phyloP scores from a whole-genome alignment of 2,329 filamentous ascomycete species.

The Cordyceps fumosorosea region DNA sequence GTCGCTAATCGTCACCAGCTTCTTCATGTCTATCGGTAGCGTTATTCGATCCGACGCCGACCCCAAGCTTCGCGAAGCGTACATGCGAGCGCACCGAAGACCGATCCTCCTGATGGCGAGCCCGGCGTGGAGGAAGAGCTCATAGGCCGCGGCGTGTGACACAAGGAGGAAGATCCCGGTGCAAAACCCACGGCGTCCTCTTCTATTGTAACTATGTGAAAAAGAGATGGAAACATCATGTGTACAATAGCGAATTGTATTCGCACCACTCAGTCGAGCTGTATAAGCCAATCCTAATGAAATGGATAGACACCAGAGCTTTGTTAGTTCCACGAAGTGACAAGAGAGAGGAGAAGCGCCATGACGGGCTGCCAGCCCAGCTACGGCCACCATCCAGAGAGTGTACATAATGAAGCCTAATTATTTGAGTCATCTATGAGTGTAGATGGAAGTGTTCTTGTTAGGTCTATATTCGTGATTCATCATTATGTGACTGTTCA shows the following conservation, averaged over 20 bases:
- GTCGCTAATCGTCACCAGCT: slow-evolving; percentile 37
- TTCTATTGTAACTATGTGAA: slow-evolving; percentile 28
- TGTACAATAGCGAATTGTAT: slow-evolving; percentile 13
- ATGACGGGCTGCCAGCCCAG: not conserved
- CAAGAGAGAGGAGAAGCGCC: not conserved
- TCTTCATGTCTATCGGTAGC: slow-evolving; percentile 99
- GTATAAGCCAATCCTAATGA: slow-evolving; percentile 1
- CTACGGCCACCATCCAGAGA: not conserved
- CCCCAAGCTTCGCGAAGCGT: slow-evolving; percentile 66
- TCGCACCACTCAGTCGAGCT: slow-evolving; percentile 4
- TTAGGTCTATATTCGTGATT: not conserved
- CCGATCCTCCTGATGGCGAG: slow-evolving; percentile 56
- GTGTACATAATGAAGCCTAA: too few relatives aligned
- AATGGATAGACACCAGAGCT: not conserved
- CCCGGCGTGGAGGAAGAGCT: slow-evolving; percentile 29
- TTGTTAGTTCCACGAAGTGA: not conserved
- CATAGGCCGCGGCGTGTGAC: not conserved
- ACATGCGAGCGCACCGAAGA: slow-evolving; percentile 64
- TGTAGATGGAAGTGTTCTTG: not conserved
- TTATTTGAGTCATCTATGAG: not conserved
- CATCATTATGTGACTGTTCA: not conserved
- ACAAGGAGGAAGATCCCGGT: slow-evolving; percentile 15
- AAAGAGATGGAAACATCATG: slow-evolving; percentile 17
- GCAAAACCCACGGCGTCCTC: slow-evolving; percentile 42
- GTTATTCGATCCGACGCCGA: slow-evolving; percentile 90